A percentile compares a stretch with the other conserved stretches of the same genome.
phyloP scores from a whole-genome alignment of 257 asterid species.

The Solanum megistacrolobum region DNA sequence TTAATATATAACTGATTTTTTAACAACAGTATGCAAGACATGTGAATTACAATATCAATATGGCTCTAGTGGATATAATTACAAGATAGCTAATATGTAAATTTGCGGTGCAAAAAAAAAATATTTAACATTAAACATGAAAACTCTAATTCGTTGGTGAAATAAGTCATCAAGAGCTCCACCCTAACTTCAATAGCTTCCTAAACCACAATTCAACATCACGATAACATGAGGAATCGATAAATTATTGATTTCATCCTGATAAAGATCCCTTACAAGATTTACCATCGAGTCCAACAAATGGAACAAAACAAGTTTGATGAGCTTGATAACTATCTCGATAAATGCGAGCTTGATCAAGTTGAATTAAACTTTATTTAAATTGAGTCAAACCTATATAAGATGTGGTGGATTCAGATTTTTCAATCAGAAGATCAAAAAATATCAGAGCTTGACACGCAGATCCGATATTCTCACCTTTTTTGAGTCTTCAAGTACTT shows the following conservation, averaged over 20 bases:
- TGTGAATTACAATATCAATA: background rate
- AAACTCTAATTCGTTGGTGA: slow-evolving; percentile 19
- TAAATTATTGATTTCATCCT: slow-evolving; percentile 11
- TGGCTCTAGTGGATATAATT: slow-evolving; percentile 10
- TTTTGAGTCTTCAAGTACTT: background rate
- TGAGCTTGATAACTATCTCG: background rate
- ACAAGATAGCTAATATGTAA: slow-evolving; percentile 19
- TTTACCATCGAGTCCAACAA: background rate
- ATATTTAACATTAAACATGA: slow-evolving; percentile 17
- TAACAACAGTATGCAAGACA: background rate
- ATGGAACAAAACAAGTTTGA: background rate
- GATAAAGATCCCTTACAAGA: slow-evolving; percentile 8
- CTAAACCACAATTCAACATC: slow-evolving; percentile 21
- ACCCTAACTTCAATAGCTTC: slow-evolving; percentile 9
- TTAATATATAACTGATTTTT: background rate
- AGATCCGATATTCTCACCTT: rapidly evolving
- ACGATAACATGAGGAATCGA: slow-evolving; percentile 12
- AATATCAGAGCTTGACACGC: background rate
- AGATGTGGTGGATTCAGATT: background rate
- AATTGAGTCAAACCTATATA: background rate
- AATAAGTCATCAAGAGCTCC: slow-evolving; percentile 19
- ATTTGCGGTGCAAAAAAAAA: slow-evolving; percentile 7
- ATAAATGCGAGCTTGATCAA: too few relatives aligned
- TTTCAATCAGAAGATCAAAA: background rate
- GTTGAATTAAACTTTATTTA: too few relatives aligned